Conservation (phyloP, 148 eudicot genomes). For the Limonium bicolor region DNA sequence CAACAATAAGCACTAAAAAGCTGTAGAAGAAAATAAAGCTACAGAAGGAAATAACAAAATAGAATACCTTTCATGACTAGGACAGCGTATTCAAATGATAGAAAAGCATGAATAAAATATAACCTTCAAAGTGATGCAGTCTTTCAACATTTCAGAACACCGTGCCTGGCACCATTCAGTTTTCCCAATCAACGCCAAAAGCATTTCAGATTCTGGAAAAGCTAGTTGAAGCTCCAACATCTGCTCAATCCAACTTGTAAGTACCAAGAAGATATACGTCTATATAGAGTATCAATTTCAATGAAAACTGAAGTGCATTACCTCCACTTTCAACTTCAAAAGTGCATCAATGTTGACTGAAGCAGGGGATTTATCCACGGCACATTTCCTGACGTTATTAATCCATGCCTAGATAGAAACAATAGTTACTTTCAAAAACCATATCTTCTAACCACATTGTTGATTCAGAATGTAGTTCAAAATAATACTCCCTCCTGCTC, state of each 20-base stretch:
- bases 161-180: slow-evolving; percentile 48
- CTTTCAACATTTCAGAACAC: slow-evolving; percentile 58
- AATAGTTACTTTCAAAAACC: too few species aligned
- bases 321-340: slow-evolving; percentile 57
- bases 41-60: too few species aligned
- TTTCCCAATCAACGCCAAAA: slow-evolving; percentile 32
- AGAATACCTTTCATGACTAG: too few species aligned
- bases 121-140: slow-evolving; percentile 48
- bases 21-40: too few species aligned
- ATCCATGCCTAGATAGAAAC: slow-evolving; percentile 40
- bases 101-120: too few species aligned
- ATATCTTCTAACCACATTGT: too few species aligned
- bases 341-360: slow-evolving; percentile 44
- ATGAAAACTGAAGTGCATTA: slow-evolving; percentile 11
- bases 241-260: slow-evolving; percentile 18
- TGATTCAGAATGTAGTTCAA: neutral
- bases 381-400: slow-evolving; percentile 44
- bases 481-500: too few species aligned
- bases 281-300: neutral
- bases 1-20: too few species aligned
- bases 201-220: slow-evolving; percentile 54
- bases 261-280: slow-evolving; percentile 2
- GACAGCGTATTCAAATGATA: too few species aligned
- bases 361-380: slow-evolving; percentile 41
- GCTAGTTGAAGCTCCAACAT: slow-evolving; percentile 44